Percentiles rank a stretch among this genome's conserved stretches.
These are phyloP conservation scores for Perilla frutescens DNA, from an alignment of 257 asterid species.

Conservation along the genomic window DNA sequence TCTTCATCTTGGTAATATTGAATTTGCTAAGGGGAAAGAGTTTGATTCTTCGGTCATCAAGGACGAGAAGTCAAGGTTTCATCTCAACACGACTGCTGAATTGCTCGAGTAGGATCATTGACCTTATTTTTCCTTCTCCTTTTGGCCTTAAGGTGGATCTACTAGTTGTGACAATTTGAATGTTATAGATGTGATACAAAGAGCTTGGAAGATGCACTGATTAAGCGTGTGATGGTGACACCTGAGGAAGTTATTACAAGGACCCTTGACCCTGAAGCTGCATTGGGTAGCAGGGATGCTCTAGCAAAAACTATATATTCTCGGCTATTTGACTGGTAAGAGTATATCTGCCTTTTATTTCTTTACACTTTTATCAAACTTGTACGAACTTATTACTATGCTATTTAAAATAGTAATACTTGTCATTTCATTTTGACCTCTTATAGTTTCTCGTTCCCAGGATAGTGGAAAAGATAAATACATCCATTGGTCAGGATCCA, in stretches of 20 bases:
- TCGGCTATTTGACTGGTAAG: conserved; percentile 90
- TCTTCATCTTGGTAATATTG: conserved; percentile 89
- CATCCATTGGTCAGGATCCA: conserved; percentile 98
- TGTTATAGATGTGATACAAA: conserved; percentile 84
- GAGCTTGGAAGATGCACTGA: conserved; percentile 94
- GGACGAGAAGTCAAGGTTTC: conserved; percentile 83
- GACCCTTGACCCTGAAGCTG: conserved; percentile 95
- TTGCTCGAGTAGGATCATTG: conserved; percentile 66
- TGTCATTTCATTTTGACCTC: conserved; percentile 31
- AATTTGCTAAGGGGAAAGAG: conserved; percentile 84
- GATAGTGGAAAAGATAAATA: conserved; percentile 93
- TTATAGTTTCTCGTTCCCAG: conserved; percentile 47
- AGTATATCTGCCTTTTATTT: not conserved
- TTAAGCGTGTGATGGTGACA: conserved; percentile 97
- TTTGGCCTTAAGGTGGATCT: conserved; percentile 21
- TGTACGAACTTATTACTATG: not conserved
- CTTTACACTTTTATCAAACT: not conserved
- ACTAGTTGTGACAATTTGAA: conserved; percentile 31
- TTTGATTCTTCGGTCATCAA: conserved; percentile 86
- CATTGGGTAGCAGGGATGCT: conserved; percentile 96
- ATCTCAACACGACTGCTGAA: conserved; percentile 74
- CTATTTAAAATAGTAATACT: conserved; percentile 21
- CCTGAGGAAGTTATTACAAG: conserved; percentile 95
- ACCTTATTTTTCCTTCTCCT: conserved; percentile 8
- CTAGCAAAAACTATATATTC: conserved; percentile 88